These are phyloP conservation scores for Basipetospora chlamydospora DNA, from an alignment of 2,329 filamentous ascomycete species.

Conservation along the genomic window DNA sequence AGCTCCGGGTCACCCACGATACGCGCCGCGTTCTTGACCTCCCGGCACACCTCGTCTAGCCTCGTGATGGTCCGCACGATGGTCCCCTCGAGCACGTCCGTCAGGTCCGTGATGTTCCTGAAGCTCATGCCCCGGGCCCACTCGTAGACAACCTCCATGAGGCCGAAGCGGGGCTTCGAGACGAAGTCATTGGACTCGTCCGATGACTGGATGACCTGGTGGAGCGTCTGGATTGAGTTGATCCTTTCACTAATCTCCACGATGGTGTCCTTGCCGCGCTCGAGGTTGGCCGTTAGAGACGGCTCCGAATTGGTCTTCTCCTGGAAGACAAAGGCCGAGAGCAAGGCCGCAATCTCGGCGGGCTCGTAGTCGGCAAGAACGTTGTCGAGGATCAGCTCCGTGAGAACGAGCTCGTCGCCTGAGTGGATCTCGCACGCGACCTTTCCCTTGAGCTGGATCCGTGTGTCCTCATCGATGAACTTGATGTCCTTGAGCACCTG, in stretches of 20 bases:
- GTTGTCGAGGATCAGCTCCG: constrained; percentile 91
- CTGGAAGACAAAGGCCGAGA: constrained; percentile 94
- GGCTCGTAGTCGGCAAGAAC: constrained; percentile 90
- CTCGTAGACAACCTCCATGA: constrained; percentile 96
- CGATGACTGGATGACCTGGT: constrained; percentile 81
- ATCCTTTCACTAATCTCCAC: constrained; percentile 85
- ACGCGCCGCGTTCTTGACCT: constrained; percentile 92
- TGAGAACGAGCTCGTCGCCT: constrained; percentile 88
- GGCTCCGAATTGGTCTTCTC: constrained; percentile 82
- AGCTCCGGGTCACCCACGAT: constrained; percentile 89
- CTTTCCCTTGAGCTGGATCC: constrained; percentile 93
- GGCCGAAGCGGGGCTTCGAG: constrained; percentile 71
- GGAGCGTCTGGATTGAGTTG: constrained; percentile 72
- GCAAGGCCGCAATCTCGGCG: constrained; percentile 85
- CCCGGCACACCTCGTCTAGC: constrained; percentile 87
- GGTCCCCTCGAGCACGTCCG: constrained; percentile 91
- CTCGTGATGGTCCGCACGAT: constrained; percentile 91
- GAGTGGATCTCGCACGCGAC: constrained; percentile 98
- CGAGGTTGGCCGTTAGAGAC: constrained; percentile 65
- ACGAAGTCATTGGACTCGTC: constrained; percentile 92
- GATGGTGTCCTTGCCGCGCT: constrained; percentile 72
- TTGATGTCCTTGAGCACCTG: constrained; percentile 80
- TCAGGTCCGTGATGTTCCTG: constrained; percentile 91
- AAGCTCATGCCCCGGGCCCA: constrained; percentile 98
- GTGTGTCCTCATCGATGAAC: constrained; percentile 75